Percentiles rank a stretch among this genome's conserved stretches.
Conservation (phyloP, 768 basidiomycete species). For the Tephrocybe sp. region DNA sequence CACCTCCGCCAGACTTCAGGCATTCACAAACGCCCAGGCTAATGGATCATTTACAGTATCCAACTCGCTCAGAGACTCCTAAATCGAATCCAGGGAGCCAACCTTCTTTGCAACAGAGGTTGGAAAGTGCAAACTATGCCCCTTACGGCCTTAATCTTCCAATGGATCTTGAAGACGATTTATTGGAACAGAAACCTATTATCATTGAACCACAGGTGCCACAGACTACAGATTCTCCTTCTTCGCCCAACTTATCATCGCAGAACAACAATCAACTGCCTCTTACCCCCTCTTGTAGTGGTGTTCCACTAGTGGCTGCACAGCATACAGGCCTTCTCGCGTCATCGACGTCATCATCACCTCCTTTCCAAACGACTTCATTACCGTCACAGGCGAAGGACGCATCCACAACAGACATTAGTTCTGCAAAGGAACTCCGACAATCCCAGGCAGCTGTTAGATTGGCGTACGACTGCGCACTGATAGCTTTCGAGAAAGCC, state of each 20-base stretch:
- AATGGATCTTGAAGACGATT: not conserved
- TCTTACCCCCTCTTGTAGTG: not conserved
- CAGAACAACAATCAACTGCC: not conserved
- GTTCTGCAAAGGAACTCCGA: not conserved
- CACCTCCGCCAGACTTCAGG: constrained; percentile 4
- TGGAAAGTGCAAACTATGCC: not conserved
- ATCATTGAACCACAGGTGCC: not conserved
- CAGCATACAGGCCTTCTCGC: not conserved
- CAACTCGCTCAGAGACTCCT: constrained; percentile 5
- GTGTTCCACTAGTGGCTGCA: not conserved
- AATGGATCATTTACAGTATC: constrained; percentile 11
- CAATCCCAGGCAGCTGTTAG: constrained; percentile 1
- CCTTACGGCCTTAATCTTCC: not conserved
- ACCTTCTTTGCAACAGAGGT: constrained; percentile 7
- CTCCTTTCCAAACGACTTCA: not conserved
- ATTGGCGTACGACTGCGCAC: constrained; percentile 5
- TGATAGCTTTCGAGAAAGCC: constrained; percentile 6
- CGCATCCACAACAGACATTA: not conserved
- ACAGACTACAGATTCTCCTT: not conserved
- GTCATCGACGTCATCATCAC: not conserved
- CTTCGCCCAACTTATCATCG: not conserved
- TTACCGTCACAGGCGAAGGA: not conserved
- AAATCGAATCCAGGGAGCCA: not conserved
- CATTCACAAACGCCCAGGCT: constrained; percentile 5
- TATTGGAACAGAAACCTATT: constrained; percentile 3